phyloP scores from a whole-genome alignment of 1,284 basidiomycete species.

The Clitocybe nebularis region DNA sequence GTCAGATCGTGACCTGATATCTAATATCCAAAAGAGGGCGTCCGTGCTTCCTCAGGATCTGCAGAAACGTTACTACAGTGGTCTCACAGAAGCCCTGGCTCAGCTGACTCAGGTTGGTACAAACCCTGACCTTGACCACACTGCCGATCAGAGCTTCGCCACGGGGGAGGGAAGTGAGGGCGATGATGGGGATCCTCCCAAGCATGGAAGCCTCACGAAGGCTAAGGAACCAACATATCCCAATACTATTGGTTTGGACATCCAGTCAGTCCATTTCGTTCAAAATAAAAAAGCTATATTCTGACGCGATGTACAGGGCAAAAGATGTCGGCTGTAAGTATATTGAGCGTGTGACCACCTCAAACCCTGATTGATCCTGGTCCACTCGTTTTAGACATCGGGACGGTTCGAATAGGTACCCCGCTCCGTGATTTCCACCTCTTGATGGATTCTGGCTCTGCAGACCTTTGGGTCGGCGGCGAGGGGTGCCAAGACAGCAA shows the following conservation, averaged over 20 bases:
- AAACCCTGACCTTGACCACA: not conserved
- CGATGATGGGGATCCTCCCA: slow-evolving; percentile 7
- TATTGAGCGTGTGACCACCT: no score
- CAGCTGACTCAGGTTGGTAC: slow-evolving; percentile 1
- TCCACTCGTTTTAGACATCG: slow-evolving; percentile 17
- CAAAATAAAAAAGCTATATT: not conserved
- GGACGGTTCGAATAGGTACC: slow-evolving; percentile 23
- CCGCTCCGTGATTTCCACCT: slow-evolving; percentile 24
- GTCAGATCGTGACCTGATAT: slow-evolving; percentile 15
- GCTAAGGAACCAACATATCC: slow-evolving; percentile 17
- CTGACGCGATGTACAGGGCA: slow-evolving; percentile 14
- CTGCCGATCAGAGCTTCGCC: slow-evolving; percentile 6
- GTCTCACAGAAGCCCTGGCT: slow-evolving; percentile 5
- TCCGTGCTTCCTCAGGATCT: slow-evolving; percentile 14
- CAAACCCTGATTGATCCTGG: no score
- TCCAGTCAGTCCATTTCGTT: slow-evolving; percentile 16
- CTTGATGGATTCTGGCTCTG: slow-evolving; percentile 29
- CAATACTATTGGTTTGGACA: slow-evolving; percentile 18
- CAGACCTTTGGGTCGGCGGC: slow-evolving; percentile 25
- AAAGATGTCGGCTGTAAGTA: slow-evolving; percentile 26
- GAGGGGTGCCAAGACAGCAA: slow-evolving; percentile 19
- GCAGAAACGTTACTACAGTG: slow-evolving; percentile 18
- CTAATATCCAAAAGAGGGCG: slow-evolving; percentile 17
- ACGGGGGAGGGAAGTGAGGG: no score
- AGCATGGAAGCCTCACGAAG: slow-evolving; percentile 1